Conservation (phyloP, 208 protist genomes). For the Angomonas deanei region DNA sequence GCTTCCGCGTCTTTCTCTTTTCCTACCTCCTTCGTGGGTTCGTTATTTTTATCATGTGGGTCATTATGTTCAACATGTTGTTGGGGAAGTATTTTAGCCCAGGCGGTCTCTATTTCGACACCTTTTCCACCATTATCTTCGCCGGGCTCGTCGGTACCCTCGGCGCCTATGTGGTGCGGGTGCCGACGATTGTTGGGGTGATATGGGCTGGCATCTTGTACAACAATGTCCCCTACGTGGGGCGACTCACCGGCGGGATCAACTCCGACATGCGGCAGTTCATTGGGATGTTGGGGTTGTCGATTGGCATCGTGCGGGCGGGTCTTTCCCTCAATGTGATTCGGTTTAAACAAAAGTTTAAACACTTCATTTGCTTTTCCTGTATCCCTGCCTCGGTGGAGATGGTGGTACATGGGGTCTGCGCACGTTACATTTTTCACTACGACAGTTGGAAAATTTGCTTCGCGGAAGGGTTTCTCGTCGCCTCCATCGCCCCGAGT, state of each 20-base stretch:
- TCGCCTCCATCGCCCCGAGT: constrained; percentile 38
- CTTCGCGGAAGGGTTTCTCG: constrained; percentile 42
- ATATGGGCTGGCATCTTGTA: constrained; percentile 50
- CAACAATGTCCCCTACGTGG: constrained; percentile 44
- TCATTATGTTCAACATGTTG: constrained; percentile 40
- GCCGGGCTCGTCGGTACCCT: constrained; percentile 34
- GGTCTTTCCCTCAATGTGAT: constrained; percentile 54
- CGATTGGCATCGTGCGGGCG: constrained; percentile 44
- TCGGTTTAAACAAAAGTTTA: constrained; percentile 39
- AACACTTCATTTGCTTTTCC: constrained; percentile 36
- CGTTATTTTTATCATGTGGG: constrained; percentile 47
- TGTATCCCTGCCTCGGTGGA: constrained; percentile 36
- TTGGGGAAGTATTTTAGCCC: constrained; percentile 36
- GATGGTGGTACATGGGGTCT: constrained; percentile 36
- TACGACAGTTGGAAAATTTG: constrained; percentile 39
- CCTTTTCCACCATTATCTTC: constrained; percentile 38
- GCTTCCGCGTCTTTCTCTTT: constrained; percentile 42
- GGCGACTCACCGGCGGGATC: constrained; percentile 41
- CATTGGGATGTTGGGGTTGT: constrained; percentile 32
- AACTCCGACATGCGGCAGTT: constrained; percentile 23
- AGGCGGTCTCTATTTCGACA: constrained; percentile 57
- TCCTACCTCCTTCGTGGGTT: constrained; percentile 45
- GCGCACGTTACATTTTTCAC: constrained; percentile 33
- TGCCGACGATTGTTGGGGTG: constrained; percentile 44
- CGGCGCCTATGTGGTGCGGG: constrained; percentile 20